Evolutionary conservation across 257 asterid genomes (phyloP).

Genomic region (Buddleja alternifolia): DNA sequence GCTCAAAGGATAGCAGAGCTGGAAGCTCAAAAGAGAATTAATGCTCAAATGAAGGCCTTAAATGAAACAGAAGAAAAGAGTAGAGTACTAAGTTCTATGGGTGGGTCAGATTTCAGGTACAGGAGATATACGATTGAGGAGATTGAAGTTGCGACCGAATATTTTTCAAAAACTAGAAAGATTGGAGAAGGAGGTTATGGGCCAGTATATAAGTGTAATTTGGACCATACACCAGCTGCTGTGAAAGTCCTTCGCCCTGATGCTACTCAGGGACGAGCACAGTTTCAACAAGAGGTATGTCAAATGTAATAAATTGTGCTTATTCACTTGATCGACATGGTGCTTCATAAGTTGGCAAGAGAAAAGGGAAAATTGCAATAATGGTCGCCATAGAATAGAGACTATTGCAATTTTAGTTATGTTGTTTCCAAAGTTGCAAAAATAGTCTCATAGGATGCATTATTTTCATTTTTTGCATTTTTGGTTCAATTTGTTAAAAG

Average conservation of each 20-base stretch:
- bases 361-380: background rate
- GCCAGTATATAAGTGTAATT: constrained; percentile 43
- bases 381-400: no score
- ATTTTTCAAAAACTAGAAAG: constrained; percentile 39
- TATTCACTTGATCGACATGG: background rate
- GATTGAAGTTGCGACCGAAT: constrained; percentile 47
- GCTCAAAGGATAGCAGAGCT: constrained; percentile 35
- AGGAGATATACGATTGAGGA: constrained; percentile 48
- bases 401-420: no score
- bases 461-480: no score
- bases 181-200: constrained; percentile 58
- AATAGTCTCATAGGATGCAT: no score
- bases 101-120: constrained; percentile 31
- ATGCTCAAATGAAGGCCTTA: constrained; percentile 28
- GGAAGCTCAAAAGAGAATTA: constrained; percentile 32
- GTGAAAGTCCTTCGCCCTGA: constrained; percentile 49
- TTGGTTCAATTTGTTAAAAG: no score
- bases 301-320: background rate
- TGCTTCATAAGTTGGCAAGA: background rate
- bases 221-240: constrained; percentile 51
- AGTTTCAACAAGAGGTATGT: constrained; percentile 70
- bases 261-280: constrained; percentile 45
- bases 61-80: constrained; percentile 20
- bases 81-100: background rate
- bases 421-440: no score